These are phyloP conservation scores for Dothistroma pini DNA, from an alignment of 2,329 filamentous ascomycete genomes.

Conservation along the genomic window DNA sequence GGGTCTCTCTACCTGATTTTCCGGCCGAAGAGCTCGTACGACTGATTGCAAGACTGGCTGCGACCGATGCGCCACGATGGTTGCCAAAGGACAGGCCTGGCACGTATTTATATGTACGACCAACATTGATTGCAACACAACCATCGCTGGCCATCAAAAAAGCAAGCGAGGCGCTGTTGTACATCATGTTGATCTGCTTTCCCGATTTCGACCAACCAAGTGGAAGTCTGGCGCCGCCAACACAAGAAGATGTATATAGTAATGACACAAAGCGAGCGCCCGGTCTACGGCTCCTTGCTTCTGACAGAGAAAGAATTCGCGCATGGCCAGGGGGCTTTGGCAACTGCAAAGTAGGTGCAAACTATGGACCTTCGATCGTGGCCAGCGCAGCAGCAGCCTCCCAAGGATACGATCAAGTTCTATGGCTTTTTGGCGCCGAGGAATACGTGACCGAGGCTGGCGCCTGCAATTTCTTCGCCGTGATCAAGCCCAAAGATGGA, in stretches of 20 bases:
- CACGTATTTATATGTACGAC: conserved; percentile 67
- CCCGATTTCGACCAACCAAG: conserved; percentile 28
- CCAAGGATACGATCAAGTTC: conserved; percentile 75
- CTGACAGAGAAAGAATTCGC: conserved; percentile 72
- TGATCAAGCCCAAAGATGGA: conserved; percentile 64
- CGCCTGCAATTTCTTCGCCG: conserved; percentile 85
- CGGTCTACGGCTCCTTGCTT: conserved; percentile 68
- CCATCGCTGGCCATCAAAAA: conserved; percentile 72
- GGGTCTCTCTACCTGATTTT: conserved; percentile 72
- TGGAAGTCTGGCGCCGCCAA: conserved; percentile 5
- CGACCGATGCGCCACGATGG: conserved; percentile 72
- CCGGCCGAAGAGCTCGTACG: conserved; percentile 66
- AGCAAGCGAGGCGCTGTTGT: conserved; percentile 79
- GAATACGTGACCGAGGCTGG: conserved; percentile 82
- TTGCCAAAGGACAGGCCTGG: conserved; percentile 65
- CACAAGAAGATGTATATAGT: too few species aligned
- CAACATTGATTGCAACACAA: conserved; percentile 76
- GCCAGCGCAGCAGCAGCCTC: conserved; percentile 68
- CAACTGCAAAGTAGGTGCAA: conserved; percentile 84
- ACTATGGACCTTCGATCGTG: conserved; percentile 78
- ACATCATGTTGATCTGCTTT: conserved; percentile 59
- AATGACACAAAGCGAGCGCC: conserved; percentile 21
- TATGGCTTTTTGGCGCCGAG: conserved; percentile 69
- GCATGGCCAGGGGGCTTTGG: conserved; percentile 92
- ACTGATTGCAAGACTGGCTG: conserved; percentile 66